Evolutionary conservation across 257 asterid genomes (phyloP).

Genomic region (Solanum gracilifrons): DNA sequence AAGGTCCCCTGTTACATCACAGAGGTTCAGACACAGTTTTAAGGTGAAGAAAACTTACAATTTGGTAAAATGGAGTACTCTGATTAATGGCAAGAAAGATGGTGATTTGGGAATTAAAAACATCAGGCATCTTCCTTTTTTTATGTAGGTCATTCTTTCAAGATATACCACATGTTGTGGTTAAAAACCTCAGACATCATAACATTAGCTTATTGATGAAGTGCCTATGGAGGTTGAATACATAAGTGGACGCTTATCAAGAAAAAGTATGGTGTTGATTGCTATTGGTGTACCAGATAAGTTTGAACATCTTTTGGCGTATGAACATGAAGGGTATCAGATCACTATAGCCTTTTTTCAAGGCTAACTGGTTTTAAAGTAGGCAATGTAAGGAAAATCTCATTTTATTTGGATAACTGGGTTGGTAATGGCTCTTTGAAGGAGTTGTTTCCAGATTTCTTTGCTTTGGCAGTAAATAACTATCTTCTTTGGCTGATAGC

Average conservation of each 20-base stretch:
- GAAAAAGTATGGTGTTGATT: background rate
- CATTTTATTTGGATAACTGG: background rate
- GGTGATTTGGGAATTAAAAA: background rate
- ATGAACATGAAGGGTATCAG: background rate
- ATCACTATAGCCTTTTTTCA: background rate
- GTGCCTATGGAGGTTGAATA: background rate
- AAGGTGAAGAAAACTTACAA: background rate
- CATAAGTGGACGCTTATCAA: background rate
- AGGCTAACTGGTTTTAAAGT: background rate
- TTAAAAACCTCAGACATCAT: background rate
- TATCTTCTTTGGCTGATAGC: background rate
- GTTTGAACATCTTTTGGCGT: background rate
- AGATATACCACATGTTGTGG: background rate
- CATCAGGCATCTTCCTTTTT: background rate
- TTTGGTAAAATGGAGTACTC: background rate
- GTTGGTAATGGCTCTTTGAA: background rate
- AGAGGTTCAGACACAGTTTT: background rate
- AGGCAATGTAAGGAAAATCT: background rate
- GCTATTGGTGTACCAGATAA: background rate
- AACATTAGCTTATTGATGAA: background rate
- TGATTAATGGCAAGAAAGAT: background rate
- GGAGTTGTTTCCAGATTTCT: background rate
- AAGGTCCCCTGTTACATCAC: slow-evolving; percentile 41
- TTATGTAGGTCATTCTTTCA: background rate
- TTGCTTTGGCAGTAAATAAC: background rate